Conservation (phyloP, 2,329 filamentous ascomycete species). For the Cryphonectria naterciae region DNA sequence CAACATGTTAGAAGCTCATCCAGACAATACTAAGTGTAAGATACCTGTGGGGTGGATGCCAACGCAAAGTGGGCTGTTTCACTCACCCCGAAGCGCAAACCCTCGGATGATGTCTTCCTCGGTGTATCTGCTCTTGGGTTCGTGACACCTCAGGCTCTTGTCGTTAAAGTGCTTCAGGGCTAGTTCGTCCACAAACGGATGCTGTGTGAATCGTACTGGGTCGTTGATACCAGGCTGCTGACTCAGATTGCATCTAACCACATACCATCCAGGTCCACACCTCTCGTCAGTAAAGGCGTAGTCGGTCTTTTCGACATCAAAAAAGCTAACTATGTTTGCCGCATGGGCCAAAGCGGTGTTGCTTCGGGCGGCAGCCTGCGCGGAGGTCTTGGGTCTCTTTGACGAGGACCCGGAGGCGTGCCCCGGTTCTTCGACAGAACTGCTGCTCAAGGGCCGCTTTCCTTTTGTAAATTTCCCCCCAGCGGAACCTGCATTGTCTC, state of each 20-base stretch:
- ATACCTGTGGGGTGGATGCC: neutral
- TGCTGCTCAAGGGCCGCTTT: neutral
- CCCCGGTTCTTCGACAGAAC: too few species aligned
- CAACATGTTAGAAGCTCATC: neutral
- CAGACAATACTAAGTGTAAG: neutral
- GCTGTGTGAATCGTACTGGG: neutral
- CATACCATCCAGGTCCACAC: constrained; percentile 14
- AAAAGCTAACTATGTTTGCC: neutral
- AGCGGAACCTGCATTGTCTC: neutral
- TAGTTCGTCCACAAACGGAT: neutral
- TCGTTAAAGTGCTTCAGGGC: constrained; percentile 6
- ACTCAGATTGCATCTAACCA: neutral
- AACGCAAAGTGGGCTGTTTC: too few species aligned
- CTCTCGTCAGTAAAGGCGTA: neutral
- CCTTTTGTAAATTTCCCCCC: neutral
- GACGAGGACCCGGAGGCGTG: neutral
- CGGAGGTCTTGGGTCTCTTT: neutral
- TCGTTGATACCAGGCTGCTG: neutral
- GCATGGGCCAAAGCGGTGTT: too few species aligned
- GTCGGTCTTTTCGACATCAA: neutral
- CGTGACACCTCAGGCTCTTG: neutral
- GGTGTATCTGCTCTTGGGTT: neutral
- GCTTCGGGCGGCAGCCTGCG: too few species aligned
- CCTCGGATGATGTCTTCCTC: constrained; percentile 11
- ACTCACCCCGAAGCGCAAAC: constrained; percentile 1